Conservation (phyloP, 768 basidiomycete species). For the Mycena chlorophos region DNA sequence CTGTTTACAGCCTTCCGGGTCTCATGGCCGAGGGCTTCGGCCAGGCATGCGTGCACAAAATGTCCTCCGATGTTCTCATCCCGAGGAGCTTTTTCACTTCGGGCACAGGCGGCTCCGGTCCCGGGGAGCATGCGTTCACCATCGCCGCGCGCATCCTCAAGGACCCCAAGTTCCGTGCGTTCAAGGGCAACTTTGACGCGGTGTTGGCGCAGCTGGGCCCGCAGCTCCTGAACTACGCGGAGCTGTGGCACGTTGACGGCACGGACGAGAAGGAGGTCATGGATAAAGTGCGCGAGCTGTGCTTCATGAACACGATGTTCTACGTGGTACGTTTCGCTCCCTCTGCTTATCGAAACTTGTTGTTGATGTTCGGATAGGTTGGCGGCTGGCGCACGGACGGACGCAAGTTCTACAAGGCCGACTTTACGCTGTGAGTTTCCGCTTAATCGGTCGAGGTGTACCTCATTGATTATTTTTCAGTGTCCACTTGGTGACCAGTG, state of each 20-base stretch:
- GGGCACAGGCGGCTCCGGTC: background rate
- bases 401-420: conserved; percentile 39
- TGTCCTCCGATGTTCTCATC: background rate
- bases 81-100: background rate
- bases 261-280: conserved; percentile 39
- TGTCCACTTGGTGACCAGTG: conserved; percentile 59
- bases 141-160: conserved; percentile 56
- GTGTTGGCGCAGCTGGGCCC: conserved; percentile 39
- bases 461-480: conserved; percentile 32
- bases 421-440: conserved; percentile 26
- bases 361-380: no score
- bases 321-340: no score
- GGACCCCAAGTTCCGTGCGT: conserved; percentile 41
- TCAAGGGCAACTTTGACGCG: conserved; percentile 31
- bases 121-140: conserved; percentile 45
- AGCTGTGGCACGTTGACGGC: conserved; percentile 45
- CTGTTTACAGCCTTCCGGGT: conserved; percentile 36
- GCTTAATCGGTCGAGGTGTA: background rate
- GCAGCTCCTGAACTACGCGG: conserved; percentile 41
- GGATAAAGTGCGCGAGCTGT: conserved; percentile 63
- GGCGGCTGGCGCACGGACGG: conserved; percentile 50
- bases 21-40: conserved; percentile 55
- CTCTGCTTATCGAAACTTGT: no score
- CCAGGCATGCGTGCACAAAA: conserved; percentile 20
- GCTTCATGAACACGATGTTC: conserved; percentile 54